Percentiles rank a stretch among this genome's conserved stretches.
phyloP scores from a whole-genome alignment of 257 asterid genomes.

The Solanum peruvianum region DNA sequence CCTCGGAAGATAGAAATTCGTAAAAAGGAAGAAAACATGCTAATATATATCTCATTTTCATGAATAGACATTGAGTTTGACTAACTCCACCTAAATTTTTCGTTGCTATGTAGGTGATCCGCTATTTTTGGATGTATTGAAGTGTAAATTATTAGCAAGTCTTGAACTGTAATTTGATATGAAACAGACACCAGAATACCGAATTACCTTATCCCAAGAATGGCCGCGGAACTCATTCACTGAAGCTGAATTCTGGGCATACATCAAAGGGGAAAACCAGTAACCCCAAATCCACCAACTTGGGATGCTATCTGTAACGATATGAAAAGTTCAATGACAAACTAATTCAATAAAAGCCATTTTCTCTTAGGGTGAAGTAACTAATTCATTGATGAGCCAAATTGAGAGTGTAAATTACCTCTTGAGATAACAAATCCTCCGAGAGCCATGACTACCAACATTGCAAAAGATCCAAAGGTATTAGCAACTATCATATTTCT shows the following conservation, averaged over 20 bases:
- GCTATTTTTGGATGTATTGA: background rate
- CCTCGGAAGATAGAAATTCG: background rate
- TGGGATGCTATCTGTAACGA: conserved; percentile 54
- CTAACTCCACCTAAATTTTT: background rate
- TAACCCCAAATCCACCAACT: conserved; percentile 98
- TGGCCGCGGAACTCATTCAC: conserved; percentile 82
- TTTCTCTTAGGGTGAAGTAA: background rate
- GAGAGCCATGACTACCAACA: conserved; percentile 72
- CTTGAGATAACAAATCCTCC: conserved; percentile 87
- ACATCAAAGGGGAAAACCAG: conserved; percentile 93
- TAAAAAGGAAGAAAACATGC: background rate
- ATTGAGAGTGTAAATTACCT: conserved; percentile 25
- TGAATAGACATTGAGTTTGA: background rate
- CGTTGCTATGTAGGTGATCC: background rate
- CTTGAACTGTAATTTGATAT: background rate
- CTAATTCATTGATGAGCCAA: background rate
- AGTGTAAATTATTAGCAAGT: background rate
- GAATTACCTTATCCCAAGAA: conserved; percentile 61
- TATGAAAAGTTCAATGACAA: conserved; percentile 3
- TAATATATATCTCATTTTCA: background rate
- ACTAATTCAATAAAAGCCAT: background rate
- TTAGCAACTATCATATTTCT: conserved; percentile 83
- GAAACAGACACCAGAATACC: background rate
- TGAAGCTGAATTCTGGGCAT: conserved; percentile 79
- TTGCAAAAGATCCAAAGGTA: conserved; percentile 79